phyloP scores from a whole-genome alignment of 495 filamentous ascomycete genomes.

The Emericellopsis terricola region DNA sequence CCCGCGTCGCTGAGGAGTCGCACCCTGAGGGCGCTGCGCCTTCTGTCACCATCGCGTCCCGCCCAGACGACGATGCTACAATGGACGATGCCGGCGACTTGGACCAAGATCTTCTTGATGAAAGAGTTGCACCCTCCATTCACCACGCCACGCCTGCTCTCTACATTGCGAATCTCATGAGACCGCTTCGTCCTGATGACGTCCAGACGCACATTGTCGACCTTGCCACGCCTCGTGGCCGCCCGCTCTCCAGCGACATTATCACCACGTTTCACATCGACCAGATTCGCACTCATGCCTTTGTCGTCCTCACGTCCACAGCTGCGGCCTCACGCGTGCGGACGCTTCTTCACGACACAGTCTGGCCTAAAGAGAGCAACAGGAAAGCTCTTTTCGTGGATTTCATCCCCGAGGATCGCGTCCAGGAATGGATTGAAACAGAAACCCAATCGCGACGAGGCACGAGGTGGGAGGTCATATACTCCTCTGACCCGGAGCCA shows the following conservation, averaged over 20 bases:
- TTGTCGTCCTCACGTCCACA: slow-evolving; percentile 49
- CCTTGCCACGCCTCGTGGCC: slow-evolving; percentile 42
- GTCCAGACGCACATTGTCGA: slow-evolving; percentile 49
- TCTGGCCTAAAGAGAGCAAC: slow-evolving; percentile 78
- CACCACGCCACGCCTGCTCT: slow-evolving; percentile 74
- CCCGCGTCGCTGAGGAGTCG: slow-evolving; percentile 11
- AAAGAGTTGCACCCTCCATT: slow-evolving; percentile 41
- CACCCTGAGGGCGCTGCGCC: not conserved
- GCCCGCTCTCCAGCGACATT: slow-evolving; percentile 27
- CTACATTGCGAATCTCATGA: slow-evolving; percentile 84
- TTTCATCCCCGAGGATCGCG: slow-evolving; percentile 63
- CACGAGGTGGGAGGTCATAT: slow-evolving; percentile 31
- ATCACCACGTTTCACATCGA: slow-evolving; percentile 65
- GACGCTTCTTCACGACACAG: slow-evolving; percentile 49
- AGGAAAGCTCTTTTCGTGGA: slow-evolving; percentile 79
- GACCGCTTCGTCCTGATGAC: slow-evolving; percentile 49
- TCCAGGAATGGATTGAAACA: slow-evolving; percentile 54
- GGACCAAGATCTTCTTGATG: slow-evolving; percentile 9
- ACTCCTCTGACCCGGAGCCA: slow-evolving; percentile 36
- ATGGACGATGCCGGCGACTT: slow-evolving; percentile 9
- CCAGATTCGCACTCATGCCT: slow-evolving; percentile 70
- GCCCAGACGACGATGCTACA: slow-evolving; percentile 2
- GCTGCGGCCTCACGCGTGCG: slow-evolving; percentile 65
- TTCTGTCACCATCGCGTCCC: not conserved
- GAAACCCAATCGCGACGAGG: slow-evolving; percentile 37